phyloP scores from a whole-genome alignment of 2,329 filamentous ascomycete species.

The Xylaria sp. region DNA sequence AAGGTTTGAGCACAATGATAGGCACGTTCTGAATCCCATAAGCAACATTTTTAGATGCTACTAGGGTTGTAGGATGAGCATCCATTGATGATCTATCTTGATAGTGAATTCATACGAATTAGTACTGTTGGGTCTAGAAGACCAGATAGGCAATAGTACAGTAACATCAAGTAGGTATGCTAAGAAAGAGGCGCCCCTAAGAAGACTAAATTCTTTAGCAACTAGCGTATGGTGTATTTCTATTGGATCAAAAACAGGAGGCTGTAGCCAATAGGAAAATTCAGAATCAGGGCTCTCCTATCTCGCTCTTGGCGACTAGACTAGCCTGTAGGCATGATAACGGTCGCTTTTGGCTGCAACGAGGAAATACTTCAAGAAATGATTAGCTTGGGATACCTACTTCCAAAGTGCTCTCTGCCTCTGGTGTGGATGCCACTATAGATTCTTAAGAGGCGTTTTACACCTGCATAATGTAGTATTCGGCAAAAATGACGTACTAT shows the following conservation, averaged over 20 bases:
- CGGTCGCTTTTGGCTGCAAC: conserved; percentile 10
- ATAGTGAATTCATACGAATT: background rate
- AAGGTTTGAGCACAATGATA: background rate
- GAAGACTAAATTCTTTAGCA: conserved; percentile 22
- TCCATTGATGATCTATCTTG: conserved; percentile 3
- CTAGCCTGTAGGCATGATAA: conserved; percentile 7
- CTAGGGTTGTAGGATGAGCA: background rate
- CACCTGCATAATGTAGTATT: conserved; percentile 31
- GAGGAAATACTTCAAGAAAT: conserved; percentile 24
- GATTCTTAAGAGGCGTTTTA: conserved; percentile 11
- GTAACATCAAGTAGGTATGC: conserved; percentile 19
- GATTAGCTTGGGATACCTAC: conserved; percentile 19
- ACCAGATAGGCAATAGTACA: conserved; percentile 3
- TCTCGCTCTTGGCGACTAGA: conserved; percentile 1
- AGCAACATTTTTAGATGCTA: background rate
- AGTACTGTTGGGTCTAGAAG: background rate
- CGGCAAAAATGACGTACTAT: conserved; percentile 20
- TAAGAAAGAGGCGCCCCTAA: conserved; percentile 30
- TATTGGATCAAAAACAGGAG: conserved; percentile 40
- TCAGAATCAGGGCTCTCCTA: conserved; percentile 2
- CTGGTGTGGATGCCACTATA: conserved; percentile 1
- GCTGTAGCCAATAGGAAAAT: conserved; percentile 44
- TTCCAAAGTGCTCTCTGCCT: too few species aligned
- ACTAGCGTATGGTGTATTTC: conserved; percentile 9
- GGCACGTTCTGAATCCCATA: background rate